Evolutionary conservation across 2,329 filamentous ascomycete genomes (phyloP).

Genomic region (Trichothecium roseum): DNA sequence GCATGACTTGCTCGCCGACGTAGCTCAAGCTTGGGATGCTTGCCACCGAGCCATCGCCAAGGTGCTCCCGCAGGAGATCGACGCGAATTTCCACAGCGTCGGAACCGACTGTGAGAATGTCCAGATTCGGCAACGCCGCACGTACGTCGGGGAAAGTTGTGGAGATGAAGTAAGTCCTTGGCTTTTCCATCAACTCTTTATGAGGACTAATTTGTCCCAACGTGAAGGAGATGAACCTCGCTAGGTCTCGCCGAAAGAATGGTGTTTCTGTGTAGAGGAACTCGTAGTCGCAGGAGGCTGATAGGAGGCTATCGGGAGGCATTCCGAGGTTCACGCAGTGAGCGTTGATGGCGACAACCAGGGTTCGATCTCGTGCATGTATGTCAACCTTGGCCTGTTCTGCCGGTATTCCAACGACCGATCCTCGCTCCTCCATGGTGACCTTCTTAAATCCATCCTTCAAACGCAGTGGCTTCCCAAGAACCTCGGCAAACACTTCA

Average conservation of each 20-base stretch:
- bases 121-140: slow-evolving; percentile 71
- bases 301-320: slow-evolving; percentile 56
- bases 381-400: slow-evolving; percentile 47
- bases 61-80: slow-evolving; percentile 66
- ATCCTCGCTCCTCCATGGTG: slow-evolving; percentile 42
- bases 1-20: slow-evolving; percentile 78
- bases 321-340: slow-evolving; percentile 65
- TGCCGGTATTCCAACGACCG: slow-evolving; percentile 58
- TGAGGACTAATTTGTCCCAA: slow-evolving; percentile 72
- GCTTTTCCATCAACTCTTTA: slow-evolving; percentile 65
- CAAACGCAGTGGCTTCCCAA: slow-evolving; percentile 62
- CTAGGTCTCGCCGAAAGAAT: slow-evolving; percentile 65
- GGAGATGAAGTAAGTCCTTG: slow-evolving; percentile 74
- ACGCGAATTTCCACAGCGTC: slow-evolving; percentile 80
- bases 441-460: slow-evolving; percentile 45
- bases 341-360: slow-evolving; percentile 62
- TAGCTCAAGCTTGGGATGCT: slow-evolving; percentile 69
- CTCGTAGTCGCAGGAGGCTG: slow-evolving; percentile 68
- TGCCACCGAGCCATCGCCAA: slow-evolving; percentile 49
- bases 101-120: slow-evolving; percentile 77
- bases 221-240: slow-evolving; percentile 69
- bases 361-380: slow-evolving; percentile 42
- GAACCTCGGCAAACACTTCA: slow-evolving; percentile 63
- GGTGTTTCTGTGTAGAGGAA: slow-evolving; percentile 69
- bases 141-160: slow-evolving; percentile 83